Base-by-base conservation (phyloP, 805 yeast genomes). In the Starmerella scarabaei region DNA sequence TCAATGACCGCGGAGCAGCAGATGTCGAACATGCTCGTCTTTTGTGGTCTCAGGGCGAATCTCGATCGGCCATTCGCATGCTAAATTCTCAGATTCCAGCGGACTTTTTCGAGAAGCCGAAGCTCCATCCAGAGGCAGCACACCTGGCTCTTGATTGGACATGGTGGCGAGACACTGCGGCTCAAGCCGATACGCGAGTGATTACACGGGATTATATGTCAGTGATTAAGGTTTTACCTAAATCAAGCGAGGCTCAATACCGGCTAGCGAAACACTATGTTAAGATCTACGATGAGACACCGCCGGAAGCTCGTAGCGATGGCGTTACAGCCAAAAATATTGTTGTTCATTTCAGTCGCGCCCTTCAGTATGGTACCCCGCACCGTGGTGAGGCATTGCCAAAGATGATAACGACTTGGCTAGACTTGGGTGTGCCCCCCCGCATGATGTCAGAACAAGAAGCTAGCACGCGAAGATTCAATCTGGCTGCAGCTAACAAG, bases 21-120 rank as follows among this genome's bases (percentile, higher is more conserved):
- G 44, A 38, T 15, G 40, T 38, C 5, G 52, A 42, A 27, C 45
- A 49, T 21, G 54, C 55, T 0, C 76, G 80, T 42, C 66, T 91
- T 7, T 59, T 84, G 30, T 88, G 97, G 96, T 78, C 75, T 3
- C 83, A 81, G 54, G 94, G 93, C 1, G 93, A 84, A 47, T 82
- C 74, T 44, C 71, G 85, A 19, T 78, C 84, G 49, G 97, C 97
- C 0, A 67, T 88, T 33, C 75, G 79, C 37, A 65, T 73, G 6
- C 62, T 82, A 28, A 68, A 68, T 7, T 66, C 68, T 14, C 57
- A 72, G 30, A 40, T 55, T 8, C 53, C 42, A 6, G 35, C 44
- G 2, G 46, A 42, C 1, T 51, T 53, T 29, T 36, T 50, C 11
- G 21, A 29, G 4, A 36, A 40, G 1, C 44, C 46, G 15, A 44